Evolutionary conservation across 495 filamentous ascomycete genomes (phyloP).

Genomic region (Aspergillus bridgeri): DNA sequence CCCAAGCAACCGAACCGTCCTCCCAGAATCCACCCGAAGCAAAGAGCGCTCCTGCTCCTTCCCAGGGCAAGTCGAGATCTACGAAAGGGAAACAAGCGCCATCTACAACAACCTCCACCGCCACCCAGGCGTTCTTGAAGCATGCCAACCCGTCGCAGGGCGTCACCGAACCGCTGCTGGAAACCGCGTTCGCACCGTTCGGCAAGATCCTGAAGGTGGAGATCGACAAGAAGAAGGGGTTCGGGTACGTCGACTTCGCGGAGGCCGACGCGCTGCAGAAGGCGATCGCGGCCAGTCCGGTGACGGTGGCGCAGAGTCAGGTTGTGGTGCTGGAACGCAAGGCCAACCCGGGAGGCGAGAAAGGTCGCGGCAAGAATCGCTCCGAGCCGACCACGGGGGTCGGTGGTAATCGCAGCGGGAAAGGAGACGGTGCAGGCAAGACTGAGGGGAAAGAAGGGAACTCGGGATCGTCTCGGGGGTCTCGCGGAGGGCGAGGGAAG

Average conservation of each 20-base stretch:
- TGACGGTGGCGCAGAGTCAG: conserved; percentile 75
- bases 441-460: conserved; percentile 27
- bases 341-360: conserved; percentile 41
- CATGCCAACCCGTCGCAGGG: conserved; percentile 90
- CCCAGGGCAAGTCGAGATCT: conserved; percentile 31
- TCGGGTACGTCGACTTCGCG: conserved; percentile 84
- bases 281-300: conserved; percentile 76
- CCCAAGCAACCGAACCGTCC: conserved; percentile 29
- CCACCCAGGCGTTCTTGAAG: conserved; percentile 85
- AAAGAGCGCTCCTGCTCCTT: conserved; percentile 24
- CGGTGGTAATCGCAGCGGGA: conserved; percentile 2
- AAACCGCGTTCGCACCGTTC: conserved; percentile 65
- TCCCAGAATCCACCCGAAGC: conserved; percentile 20
- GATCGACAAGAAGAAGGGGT: conserved; percentile 89
- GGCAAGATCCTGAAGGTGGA: conserved; percentile 74
- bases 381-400: conserved; percentile 23
- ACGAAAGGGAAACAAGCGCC: conserved; percentile 31
- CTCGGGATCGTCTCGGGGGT: conserved; percentile 40
- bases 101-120: conserved; percentile 43
- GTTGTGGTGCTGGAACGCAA: conserved; percentile 85
- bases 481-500: conserved; percentile 32
- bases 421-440: conserved; percentile 10
- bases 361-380: conserved; percentile 41
- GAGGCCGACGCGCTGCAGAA: conserved; percentile 65
- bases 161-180: conserved; percentile 74